Conservation (phyloP, 73 alveolate species). For the Blepharisma japonicum region DNA sequence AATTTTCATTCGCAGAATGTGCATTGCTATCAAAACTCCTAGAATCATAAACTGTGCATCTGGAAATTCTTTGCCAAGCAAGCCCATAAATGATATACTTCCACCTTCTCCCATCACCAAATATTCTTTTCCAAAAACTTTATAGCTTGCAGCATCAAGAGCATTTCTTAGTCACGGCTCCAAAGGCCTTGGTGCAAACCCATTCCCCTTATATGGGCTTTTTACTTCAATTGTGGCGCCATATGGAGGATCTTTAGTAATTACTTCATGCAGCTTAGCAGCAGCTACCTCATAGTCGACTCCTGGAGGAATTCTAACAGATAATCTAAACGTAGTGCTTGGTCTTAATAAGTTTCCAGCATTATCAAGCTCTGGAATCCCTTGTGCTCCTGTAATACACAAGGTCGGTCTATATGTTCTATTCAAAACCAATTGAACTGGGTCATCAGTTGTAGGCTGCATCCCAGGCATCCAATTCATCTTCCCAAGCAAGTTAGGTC, state of each 20-base stretch:
- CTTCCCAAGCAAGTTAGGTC: constrained; percentile 47
- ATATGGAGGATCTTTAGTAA: constrained; percentile 79
- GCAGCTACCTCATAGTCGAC: constrained; percentile 63
- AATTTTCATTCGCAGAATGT: constrained; percentile 83
- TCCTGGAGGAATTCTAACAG: constrained; percentile 89
- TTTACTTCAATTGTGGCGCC: constrained; percentile 61
- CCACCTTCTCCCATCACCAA: constrained; percentile 70
- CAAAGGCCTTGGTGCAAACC: constrained; percentile 39
- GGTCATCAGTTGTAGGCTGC: constrained; percentile 60
- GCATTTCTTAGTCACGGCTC: constrained; percentile 37
- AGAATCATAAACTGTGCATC: constrained; percentile 77
- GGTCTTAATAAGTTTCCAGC: constrained; percentile 94
- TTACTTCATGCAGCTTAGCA: constrained; percentile 49
- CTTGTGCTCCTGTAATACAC: constrained; percentile 83
- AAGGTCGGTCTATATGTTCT: constrained; percentile 83
- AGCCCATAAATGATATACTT: constrained; percentile 66
- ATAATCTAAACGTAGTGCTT: constrained; percentile 66
- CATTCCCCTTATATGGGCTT: constrained; percentile 49
- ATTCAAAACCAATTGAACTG: constrained; percentile 61
- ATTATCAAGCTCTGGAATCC: constrained; percentile 69
- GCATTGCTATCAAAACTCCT: constrained; percentile 95
- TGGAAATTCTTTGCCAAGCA: constrained; percentile 77
- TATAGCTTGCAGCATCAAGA: constrained; percentile 39
- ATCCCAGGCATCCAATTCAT: constrained; percentile 60
- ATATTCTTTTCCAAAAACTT: constrained; percentile 52